These are phyloP conservation scores for Ascochyta rabiei DNA, from an alignment of 2,329 filamentous ascomycete genomes.

Conservation along the genomic window DNA sequence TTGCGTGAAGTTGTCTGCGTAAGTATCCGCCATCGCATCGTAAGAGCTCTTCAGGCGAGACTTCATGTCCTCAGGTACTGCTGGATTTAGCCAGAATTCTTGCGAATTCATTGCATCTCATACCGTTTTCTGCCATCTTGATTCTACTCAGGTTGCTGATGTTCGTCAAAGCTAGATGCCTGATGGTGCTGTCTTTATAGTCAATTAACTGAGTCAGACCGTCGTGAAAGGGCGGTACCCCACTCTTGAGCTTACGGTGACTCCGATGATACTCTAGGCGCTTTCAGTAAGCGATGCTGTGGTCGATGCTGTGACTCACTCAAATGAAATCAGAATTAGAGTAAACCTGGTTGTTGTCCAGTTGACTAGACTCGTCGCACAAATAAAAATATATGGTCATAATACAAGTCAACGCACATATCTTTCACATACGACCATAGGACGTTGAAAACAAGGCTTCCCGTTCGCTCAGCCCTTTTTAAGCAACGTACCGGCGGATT, in stretches of 20 bases:
- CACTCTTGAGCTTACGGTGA: neutral
- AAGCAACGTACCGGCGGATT: too few species aligned
- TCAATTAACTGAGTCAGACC: neutral
- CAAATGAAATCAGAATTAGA: too few species aligned
- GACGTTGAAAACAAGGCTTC: too few species aligned
- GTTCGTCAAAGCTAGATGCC: neutral
- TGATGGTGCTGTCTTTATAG: neutral
- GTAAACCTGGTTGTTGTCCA: too few species aligned
- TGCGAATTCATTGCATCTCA: neutral
- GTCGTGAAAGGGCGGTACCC: neutral
- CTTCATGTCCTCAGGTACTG: constrained; percentile 32
- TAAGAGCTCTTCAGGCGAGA: constrained; percentile 35
- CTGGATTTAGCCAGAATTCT: neutral
- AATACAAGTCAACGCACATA: too few species aligned
- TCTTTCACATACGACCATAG: too few species aligned
- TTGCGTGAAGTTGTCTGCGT: constrained; percentile 30
- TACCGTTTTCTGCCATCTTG: neutral
- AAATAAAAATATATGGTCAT: too few species aligned
- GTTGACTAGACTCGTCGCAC: neutral
- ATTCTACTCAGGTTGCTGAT: too few species aligned
- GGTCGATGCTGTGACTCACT: too few species aligned
- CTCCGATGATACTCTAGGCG: too few species aligned
- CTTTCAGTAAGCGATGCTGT: too few species aligned
- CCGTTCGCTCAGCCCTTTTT: too few species aligned
- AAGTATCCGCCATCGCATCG: constrained; percentile 37